Percentiles rank a stretch among this genome's conserved stretches.
phyloP scores from a whole-genome alignment of 176 grass and related monocot species.

The Aegilops umbellulata region DNA sequence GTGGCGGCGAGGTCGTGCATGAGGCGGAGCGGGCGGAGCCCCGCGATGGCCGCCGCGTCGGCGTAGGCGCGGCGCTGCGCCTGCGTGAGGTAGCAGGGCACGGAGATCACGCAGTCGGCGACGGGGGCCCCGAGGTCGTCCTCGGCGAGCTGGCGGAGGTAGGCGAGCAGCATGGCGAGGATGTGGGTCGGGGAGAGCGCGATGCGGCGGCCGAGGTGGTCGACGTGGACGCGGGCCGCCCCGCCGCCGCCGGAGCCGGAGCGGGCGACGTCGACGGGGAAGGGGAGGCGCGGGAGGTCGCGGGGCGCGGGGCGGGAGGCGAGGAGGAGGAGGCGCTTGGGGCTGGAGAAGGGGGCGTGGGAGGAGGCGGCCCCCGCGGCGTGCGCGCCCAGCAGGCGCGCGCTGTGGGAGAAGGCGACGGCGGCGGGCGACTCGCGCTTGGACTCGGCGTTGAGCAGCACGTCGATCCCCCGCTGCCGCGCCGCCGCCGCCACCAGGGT shows the following conservation, averaged over 20 bases:
- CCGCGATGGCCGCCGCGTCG: constrained; percentile 79
- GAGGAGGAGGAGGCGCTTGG: constrained; percentile 70
- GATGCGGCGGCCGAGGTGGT: constrained; percentile 56
- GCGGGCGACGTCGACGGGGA: constrained; percentile 36
- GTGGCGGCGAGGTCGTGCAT: constrained; percentile 93
- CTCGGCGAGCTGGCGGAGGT: constrained; percentile 75
- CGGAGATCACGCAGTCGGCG: constrained; percentile 74
- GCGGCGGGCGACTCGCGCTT: constrained; percentile 76
- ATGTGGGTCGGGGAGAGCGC: constrained; percentile 63
- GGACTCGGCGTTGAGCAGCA: constrained; percentile 82
- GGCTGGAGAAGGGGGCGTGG: constrained; percentile 51
- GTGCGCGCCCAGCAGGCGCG: constrained; percentile 56
- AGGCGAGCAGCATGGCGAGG: constrained; percentile 76
- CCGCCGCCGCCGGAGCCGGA: too few relatives aligned
- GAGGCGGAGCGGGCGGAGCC: constrained; percentile 70
- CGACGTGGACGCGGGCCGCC: constrained; percentile 28
- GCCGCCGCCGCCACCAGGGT: constrained; percentile 61
- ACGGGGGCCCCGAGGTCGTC: constrained; percentile 56
- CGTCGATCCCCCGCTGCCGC: constrained; percentile 77
- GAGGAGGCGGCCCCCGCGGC: constrained; percentile 53
- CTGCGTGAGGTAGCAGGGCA: constrained; percentile 94
- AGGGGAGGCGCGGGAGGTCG: constrained; percentile 45
- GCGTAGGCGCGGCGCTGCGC: constrained; percentile 69
- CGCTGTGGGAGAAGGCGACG: constrained; percentile 70
- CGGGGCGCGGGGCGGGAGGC: constrained; percentile 40